These are phyloP conservation scores for Kappamyces sp. DNA, from an alignment of 192 early-diverging fungal species.

Conservation along the genomic window DNA sequence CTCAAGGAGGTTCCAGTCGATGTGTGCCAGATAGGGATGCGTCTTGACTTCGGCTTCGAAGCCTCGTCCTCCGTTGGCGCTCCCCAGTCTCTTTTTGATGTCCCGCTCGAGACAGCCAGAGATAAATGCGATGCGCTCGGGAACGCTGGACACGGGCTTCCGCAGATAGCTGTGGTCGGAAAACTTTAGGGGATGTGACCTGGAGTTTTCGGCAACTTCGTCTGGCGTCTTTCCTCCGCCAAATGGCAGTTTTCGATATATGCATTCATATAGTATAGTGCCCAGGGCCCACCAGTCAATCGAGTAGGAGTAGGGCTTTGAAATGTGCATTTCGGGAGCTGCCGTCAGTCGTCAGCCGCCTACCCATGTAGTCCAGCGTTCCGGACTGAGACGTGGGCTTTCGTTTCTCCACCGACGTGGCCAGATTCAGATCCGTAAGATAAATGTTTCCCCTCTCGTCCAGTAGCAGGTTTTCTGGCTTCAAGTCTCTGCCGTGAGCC, in stretches of 20 bases:
- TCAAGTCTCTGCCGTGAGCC: conserved; percentile 37
- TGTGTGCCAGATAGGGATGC: conserved; percentile 44
- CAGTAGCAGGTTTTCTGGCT: conserved; percentile 54
- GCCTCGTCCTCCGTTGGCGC: conserved; percentile 49
- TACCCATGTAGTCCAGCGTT: conserved; percentile 47
- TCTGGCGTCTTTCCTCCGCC: neutral
- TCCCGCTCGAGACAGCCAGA: conserved; percentile 63
- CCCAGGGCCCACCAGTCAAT: conserved; percentile 57
- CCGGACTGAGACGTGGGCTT: conserved; percentile 26
- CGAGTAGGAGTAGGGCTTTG: conserved; percentile 33
- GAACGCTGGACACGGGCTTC: neutral
- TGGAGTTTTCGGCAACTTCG: too few species aligned
- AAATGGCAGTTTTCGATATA: conserved; percentile 7
- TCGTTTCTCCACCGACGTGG: conserved; percentile 28
- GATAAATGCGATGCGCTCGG: conserved; percentile 12
- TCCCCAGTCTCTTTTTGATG: conserved; percentile 63
- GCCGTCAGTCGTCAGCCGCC: neutral
- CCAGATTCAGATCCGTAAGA: conserved; percentile 51
- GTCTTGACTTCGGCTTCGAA: conserved; percentile 41
- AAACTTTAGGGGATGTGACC: too few species aligned
- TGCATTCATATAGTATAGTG: conserved; percentile 43
- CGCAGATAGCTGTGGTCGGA: too few species aligned
- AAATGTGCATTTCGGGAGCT: conserved; percentile 50
- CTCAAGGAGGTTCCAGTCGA: conserved; percentile 46
- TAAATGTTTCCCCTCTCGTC: conserved; percentile 45